Percentiles rank a stretch among this genome's conserved stretches.
These are phyloP conservation scores for Pestalotiopsis sp. DNA, from an alignment of 2,329 filamentous ascomycete genomes.

Conservation along the genomic window DNA sequence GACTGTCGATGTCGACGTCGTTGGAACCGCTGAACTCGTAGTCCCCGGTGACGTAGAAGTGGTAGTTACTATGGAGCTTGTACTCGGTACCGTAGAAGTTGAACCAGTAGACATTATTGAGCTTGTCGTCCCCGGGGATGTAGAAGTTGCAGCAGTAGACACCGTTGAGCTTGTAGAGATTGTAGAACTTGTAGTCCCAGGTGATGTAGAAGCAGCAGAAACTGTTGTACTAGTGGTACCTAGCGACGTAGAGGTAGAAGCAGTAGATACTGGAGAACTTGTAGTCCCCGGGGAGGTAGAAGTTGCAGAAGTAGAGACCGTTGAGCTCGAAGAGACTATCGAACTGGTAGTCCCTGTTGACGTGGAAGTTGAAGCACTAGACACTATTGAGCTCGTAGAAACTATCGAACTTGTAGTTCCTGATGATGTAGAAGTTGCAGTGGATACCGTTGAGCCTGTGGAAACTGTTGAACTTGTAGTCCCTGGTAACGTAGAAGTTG, in stretches of 20 bases:
- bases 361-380: too few relatives aligned
- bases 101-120: neutral
- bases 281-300: neutral
- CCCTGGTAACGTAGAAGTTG: too few relatives aligned
- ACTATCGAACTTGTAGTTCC: neutral
- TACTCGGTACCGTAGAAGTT: too few relatives aligned
- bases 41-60: too few relatives aligned
- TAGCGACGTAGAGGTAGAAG: too few relatives aligned
- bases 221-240: neutral
- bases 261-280: neutral
- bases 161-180: too few relatives aligned
- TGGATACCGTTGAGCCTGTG: neutral
- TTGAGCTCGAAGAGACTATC: neutral
- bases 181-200: neutral
- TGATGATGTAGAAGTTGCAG: neutral
- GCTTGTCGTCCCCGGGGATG: neutral
- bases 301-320: neutral
- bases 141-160: too few relatives aligned
- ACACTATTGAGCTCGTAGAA: too few relatives aligned
- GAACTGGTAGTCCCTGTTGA: neutral
- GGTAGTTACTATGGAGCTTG: too few relatives aligned
- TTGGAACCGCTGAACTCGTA: too few relatives aligned
- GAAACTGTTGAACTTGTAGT: neutral
- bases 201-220: neutral
- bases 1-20: too few relatives aligned